A percentile compares a stretch with the other conserved stretches of the same genome.
phyloP scores from a whole-genome alignment of 805 yeast species.

The Yarrowia sp. region DNA sequence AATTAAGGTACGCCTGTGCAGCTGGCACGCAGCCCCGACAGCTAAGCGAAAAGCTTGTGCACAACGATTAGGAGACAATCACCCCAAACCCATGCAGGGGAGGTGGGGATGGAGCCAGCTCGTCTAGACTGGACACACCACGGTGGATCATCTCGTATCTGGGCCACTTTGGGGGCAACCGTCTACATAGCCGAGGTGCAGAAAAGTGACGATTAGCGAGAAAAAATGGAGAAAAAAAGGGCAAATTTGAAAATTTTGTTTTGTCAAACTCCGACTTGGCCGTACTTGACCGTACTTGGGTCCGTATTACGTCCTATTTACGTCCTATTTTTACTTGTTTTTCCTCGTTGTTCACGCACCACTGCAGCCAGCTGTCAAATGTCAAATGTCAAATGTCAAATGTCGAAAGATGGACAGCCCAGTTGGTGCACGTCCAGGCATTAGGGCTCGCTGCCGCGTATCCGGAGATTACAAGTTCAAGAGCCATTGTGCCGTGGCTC shows the following conservation, averaged over 20 bases:
- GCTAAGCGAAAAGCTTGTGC: slow-evolving; percentile 29
- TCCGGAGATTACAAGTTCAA: slow-evolving; percentile 17
- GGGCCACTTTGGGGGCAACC: background rate
- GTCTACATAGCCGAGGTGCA: too few relatives aligned
- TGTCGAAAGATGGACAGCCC: too few relatives aligned
- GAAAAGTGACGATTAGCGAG: too few relatives aligned
- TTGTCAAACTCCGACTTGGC: too few relatives aligned
- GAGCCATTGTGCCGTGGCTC: slow-evolving; percentile 31
- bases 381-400: background rate
- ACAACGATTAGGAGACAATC: background rate
- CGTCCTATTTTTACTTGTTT: too few relatives aligned
- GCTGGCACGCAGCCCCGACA: background rate
- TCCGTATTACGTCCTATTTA: too few relatives aligned
- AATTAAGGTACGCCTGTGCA: slow-evolving; percentile 29
- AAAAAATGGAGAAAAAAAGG: too few relatives aligned
- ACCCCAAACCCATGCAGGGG: slow-evolving; percentile 14
- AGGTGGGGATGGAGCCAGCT: background rate
- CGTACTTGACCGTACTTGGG: too few relatives aligned
- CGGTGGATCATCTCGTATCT: background rate
- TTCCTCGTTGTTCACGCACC: background rate
- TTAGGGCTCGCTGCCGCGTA: background rate
- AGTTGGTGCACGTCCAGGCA: too few relatives aligned
- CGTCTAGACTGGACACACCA: too few relatives aligned
- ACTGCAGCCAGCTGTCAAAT: background rate
- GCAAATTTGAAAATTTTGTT: too few relatives aligned